Conservation (phyloP, 1,284 basidiomycete genomes). For the Ceratobasidium papillatum region DNA sequence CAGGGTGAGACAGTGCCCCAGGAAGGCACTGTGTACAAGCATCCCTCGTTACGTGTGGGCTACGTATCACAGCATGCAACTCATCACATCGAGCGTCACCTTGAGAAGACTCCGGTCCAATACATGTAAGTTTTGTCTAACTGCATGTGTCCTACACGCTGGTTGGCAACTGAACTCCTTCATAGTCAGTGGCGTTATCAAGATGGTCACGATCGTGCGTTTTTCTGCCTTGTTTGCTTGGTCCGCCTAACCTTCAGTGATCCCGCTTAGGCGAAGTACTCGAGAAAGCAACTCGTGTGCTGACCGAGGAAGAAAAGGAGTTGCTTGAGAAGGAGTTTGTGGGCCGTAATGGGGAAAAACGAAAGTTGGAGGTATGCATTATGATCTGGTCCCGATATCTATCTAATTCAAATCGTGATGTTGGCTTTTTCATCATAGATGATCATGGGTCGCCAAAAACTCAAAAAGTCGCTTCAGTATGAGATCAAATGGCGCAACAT, state of each 20-base stretch:
- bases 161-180: constrained; percentile 42
- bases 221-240: neutral
- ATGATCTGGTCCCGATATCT: neutral
- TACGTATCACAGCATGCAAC: constrained; percentile 99
- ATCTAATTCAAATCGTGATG: constrained; percentile 25
- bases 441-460: constrained; percentile 96
- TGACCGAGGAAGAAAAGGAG: constrained; percentile 88
- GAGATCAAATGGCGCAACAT: constrained; percentile 97
- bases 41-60: constrained; percentile 93
- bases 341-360: constrained; percentile 89
- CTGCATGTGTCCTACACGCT: constrained; percentile 9
- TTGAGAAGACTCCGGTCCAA: constrained; percentile 94
- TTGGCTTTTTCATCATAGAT: constrained; percentile 57
- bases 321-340: constrained; percentile 89
- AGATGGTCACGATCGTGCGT: constrained; percentile 94
- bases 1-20: constrained; percentile 94
- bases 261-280: constrained; percentile 76
- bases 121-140: constrained; percentile 69
- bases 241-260: neutral
- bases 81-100: constrained; percentile 92
- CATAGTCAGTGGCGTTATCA: constrained; percentile 94
- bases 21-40: constrained; percentile 94
- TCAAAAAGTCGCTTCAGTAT: constrained; percentile 96
- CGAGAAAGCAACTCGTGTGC: constrained; percentile 89
- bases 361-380: constrained; percentile 82